These are phyloP conservation scores for Pseudoscleropodium purum DNA, from an alignment of 225 moss, liverwort and hornwort species.

Conservation along the genomic window DNA sequence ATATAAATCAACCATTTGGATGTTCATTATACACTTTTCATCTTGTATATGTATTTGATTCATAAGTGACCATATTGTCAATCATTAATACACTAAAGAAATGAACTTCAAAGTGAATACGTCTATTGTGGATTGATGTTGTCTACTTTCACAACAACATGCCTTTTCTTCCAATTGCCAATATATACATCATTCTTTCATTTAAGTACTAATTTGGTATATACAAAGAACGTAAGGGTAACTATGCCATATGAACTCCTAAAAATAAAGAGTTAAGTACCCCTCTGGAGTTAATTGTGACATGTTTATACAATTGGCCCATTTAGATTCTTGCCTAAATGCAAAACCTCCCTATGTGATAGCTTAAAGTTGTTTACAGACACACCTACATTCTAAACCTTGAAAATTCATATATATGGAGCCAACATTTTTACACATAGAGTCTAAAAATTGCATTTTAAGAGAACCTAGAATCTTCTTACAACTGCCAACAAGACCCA, in stretches of 20 bases:
- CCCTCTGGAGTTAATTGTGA: not conserved
- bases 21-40: not conserved
- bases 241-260: not conserved
- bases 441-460: not conserved
- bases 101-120: not conserved
- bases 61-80: too few species aligned
- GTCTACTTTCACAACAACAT: not conserved
- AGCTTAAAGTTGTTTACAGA: accelerated
- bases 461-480: not conserved
- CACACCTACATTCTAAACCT: not conserved
- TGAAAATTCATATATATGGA: too few species aligned
- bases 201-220: not conserved
- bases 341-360: not conserved
- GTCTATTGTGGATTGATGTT: not conserved
- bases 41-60: not conserved
- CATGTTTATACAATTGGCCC: accelerated
- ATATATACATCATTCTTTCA: not conserved
- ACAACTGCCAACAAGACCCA: not conserved
- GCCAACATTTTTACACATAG: accelerated
- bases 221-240: accelerated
- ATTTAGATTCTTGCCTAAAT: not conserved
- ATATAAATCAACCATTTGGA: not conserved
- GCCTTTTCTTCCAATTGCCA: not conserved
- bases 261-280: not conserved
- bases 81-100: not conserved